These are phyloP conservation scores for Tetrahymena borealis DNA, from an alignment of 73 alveolate genomes.

Conservation along the genomic window DNA sequence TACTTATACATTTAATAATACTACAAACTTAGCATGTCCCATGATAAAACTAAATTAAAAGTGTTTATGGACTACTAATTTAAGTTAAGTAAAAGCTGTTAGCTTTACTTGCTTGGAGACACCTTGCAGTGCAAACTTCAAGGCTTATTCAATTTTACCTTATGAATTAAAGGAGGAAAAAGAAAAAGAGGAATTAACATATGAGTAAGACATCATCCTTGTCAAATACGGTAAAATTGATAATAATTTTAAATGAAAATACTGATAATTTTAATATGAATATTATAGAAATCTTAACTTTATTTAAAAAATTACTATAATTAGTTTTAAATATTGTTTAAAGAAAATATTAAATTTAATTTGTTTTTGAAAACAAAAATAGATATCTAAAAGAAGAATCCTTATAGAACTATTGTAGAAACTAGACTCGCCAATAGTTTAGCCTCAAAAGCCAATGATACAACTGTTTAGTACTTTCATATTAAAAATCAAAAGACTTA, in stretches of 20 bases:
- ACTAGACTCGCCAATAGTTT: too few relatives aligned
- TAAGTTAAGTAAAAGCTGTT: not conserved
- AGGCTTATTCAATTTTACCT: not conserved
- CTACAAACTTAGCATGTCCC: not conserved
- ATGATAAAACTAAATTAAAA: not conserved
- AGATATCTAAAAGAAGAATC: too few relatives aligned
- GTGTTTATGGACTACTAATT: not conserved
- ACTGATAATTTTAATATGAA: too few relatives aligned
- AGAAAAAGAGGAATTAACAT: not conserved
- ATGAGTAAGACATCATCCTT: not conserved
- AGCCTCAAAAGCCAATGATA: too few relatives aligned
- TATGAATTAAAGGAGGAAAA: not conserved
- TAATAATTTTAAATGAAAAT: not conserved
- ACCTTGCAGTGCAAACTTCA: not conserved
- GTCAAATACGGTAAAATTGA: not conserved
- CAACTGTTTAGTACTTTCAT: too few relatives aligned
- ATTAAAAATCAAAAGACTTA: too few relatives aligned
- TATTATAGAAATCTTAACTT: too few relatives aligned
- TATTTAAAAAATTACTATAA: too few relatives aligned
- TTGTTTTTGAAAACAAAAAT: too few relatives aligned
- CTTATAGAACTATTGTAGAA: too few relatives aligned
- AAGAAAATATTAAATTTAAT: too few relatives aligned
- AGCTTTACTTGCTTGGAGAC: not conserved
- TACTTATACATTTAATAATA: not conserved
- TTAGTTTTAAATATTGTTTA: too few relatives aligned